Percentiles rank a stretch among this genome's conserved stretches.
phyloP scores from a whole-genome alignment of 805 yeast species.

The Tetrapisispora taiwanensis region DNA sequence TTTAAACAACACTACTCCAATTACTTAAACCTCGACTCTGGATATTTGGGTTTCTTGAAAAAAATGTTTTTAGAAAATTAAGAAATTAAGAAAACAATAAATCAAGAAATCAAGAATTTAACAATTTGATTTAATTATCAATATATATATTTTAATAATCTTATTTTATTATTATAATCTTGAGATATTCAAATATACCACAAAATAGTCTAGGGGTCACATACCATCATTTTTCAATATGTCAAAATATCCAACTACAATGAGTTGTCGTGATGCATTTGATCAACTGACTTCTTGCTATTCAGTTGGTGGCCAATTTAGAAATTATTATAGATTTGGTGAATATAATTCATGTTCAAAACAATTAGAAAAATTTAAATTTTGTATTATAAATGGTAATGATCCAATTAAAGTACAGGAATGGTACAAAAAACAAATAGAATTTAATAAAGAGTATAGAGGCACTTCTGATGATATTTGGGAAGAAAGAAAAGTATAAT shows the following conservation, averaged over 20 bases:
- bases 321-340: conserved; percentile 79
- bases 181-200: too few species aligned
- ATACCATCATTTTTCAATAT: not conserved
- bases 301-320: conserved; percentile 82
- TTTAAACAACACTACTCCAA: too few species aligned
- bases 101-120: too few species aligned
- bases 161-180: too few species aligned
- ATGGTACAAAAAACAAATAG: conserved; percentile 55
- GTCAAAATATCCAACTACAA: conserved; percentile 29
- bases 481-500: conserved; percentile 33
- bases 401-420: conserved; percentile 56
- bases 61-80: too few species aligned
- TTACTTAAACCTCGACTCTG: too few species aligned
- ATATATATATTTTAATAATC: too few species aligned
- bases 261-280: conserved; percentile 74
- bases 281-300: conserved; percentile 81
- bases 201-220: too few species aligned
- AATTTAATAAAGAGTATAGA: conserved; percentile 43
- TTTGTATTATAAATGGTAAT: conserved; percentile 53
- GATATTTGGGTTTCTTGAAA: too few species aligned
- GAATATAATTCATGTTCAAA: conserved; percentile 59
- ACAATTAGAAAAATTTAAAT: conserved; percentile 66
- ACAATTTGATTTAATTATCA: too few species aligned
- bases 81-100: too few species aligned
- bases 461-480: conserved; percentile 86